Conservation (phyloP, 1,284 basidiomycete genomes). For the Sutorius eximius region DNA sequence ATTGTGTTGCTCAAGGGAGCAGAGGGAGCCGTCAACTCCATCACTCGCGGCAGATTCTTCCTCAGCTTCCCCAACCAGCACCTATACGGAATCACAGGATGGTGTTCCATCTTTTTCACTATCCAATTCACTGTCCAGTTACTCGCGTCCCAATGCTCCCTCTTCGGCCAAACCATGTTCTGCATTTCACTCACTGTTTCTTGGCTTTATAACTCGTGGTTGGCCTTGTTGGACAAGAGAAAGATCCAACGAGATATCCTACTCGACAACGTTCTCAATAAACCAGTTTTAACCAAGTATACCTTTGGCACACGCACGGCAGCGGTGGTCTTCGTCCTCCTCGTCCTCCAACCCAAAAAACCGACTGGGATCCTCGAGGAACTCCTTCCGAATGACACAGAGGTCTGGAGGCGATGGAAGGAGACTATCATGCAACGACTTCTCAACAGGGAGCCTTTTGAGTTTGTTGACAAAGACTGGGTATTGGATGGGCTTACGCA, state of each 20-base stretch:
- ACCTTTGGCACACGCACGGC: conserved; percentile 30
- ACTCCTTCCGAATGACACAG: conserved; percentile 34
- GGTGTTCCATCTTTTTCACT: conserved; percentile 30
- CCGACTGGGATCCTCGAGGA: conserved; percentile 27
- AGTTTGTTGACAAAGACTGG: conserved; percentile 26
- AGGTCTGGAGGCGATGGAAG: conserved; percentile 34
- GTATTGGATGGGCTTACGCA: conserved; percentile 15
- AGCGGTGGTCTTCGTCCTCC: conserved; percentile 31
- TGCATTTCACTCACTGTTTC: conserved; percentile 29
- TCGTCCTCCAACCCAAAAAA: conserved; percentile 27
- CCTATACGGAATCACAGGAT: conserved; percentile 23
- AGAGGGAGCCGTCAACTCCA: conserved; percentile 33
- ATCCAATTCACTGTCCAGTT: conserved; percentile 33
- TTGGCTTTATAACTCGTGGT: conserved; percentile 30
- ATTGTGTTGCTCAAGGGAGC: conserved; percentile 28
- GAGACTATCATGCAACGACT: conserved; percentile 15
- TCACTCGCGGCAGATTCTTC: conserved; percentile 32
- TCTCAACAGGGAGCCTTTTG: conserved; percentile 18
- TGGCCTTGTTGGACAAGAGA: conserved; percentile 33
- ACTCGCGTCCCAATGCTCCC: conserved; percentile 28
- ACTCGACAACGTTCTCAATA: conserved; percentile 20
- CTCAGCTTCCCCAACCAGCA: conserved; percentile 25
- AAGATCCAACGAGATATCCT: conserved; percentile 29
- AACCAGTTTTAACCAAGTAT: conserved; percentile 28
- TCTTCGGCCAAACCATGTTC: conserved; percentile 37